A percentile compares a stretch with the other conserved stretches of the same genome.
These are phyloP conservation scores for Spathaspora sp. DNA, from an alignment of 1,139 yeast species.

Conservation along the genomic window DNA sequence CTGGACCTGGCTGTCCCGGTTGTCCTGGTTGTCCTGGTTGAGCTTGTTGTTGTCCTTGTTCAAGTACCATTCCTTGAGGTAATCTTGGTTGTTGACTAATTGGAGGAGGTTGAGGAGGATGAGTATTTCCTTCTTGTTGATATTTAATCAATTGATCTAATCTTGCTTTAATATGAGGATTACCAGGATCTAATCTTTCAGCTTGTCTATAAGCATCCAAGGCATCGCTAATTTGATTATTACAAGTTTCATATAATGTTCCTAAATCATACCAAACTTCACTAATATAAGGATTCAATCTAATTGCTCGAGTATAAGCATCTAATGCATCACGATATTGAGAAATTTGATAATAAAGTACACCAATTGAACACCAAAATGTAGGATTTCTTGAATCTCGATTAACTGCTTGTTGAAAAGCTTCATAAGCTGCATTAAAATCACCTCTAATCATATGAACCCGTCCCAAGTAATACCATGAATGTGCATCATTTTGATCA, in stretches of 20 bases:
- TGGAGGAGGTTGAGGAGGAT: conserved; percentile 68
- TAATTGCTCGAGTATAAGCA: conserved; percentile 94
- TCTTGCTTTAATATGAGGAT: conserved; percentile 91
- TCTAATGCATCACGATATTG: conserved; percentile 96
- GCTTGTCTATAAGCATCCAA: conserved; percentile 96
- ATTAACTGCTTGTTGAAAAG: conserved; percentile 98
- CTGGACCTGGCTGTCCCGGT: conserved; percentile 17
- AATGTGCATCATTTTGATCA: conserved; percentile 88
- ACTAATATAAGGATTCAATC: conserved; percentile 91
- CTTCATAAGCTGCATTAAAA: conserved; percentile 94
- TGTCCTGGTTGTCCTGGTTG: conserved; percentile 20
- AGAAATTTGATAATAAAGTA: conserved; percentile 88
- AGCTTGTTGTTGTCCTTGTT: conserved; percentile 35
- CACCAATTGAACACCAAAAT: conserved; percentile 99
- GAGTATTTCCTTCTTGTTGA: conserved; percentile 72
- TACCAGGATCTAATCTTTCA: conserved; percentile 89
- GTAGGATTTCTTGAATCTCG: conserved; percentile 96
- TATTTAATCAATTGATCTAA: conserved; percentile 78
- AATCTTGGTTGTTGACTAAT: conserved; percentile 58
- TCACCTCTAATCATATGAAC: conserved; percentile 96
- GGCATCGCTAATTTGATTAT: conserved; percentile 92
- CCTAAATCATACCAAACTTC: conserved; percentile 99
- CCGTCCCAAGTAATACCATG: conserved; percentile 95
- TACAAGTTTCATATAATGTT: conserved; percentile 93
- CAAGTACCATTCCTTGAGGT: conserved; percentile 61